Conservation (phyloP, 129 eudicot species). For the Mikania micrantha region DNA sequence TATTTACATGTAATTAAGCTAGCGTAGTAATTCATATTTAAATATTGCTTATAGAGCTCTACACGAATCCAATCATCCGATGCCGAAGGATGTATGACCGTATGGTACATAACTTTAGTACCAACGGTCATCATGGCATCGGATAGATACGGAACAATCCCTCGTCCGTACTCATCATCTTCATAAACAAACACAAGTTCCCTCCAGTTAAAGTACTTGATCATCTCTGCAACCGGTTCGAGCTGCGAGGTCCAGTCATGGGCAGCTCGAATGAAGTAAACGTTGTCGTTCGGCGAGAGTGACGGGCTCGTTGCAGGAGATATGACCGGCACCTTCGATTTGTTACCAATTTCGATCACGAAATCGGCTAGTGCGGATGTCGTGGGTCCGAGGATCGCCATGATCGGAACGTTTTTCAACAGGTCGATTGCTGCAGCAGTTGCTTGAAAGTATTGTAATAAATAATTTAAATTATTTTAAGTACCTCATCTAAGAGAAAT, state of each 20-base stretch:
- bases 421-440: neutral
- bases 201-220: neutral
- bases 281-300: neutral
- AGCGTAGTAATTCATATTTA: too few species aligned
- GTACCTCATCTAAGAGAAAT: too few species aligned
- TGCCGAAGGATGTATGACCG: constrained; percentile 3
- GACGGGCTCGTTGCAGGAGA: neutral
- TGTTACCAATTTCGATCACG: neutral
- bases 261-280: neutral
- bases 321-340: neutral
- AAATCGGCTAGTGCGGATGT: neutral
- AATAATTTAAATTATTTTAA: too few species aligned
- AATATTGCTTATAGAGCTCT: neutral
- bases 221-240: neutral
- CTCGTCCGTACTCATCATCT: neutral
- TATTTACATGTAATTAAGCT: too few species aligned
- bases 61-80: neutral
- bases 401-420: neutral
- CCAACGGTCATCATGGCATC: neutral
- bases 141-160: neutral
- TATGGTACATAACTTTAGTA: neutral
- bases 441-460: neutral
- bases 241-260: neutral
- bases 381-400: neutral
- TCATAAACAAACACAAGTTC: neutral